Conservation (phyloP, 495 filamentous ascomycete genomes). For the Lophiostoma macrostomum region DNA sequence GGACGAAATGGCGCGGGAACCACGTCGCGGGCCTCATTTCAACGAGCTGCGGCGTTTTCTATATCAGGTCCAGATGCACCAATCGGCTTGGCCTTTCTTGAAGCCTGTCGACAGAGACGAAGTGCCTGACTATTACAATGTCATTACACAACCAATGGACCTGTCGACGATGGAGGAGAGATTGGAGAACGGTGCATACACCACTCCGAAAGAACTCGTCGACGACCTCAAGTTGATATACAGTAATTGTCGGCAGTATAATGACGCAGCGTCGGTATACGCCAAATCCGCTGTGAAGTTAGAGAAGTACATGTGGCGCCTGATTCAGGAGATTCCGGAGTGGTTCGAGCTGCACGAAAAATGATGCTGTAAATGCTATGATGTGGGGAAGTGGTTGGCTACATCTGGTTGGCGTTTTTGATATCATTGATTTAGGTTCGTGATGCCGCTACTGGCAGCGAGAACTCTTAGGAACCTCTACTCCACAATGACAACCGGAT, state of each 20-base stretch:
- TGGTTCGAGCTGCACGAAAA: conserved; percentile 50
- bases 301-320: conserved; percentile 91
- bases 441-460: too few relatives aligned
- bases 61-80: conserved; percentile 88
- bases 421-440: too few relatives aligned
- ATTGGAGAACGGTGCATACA: conserved; percentile 85
- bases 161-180: conserved; percentile 89
- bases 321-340: conserved; percentile 87
- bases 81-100: conserved; percentile 83
- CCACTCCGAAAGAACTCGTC: conserved; percentile 85
- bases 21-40: conserved; percentile 90
- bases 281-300: conserved; percentile 91
- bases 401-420: too few relatives aligned
- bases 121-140: conserved; percentile 91
- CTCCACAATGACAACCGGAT: too few relatives aligned
- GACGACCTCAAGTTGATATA: conserved; percentile 84
- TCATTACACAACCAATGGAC: conserved; percentile 96
- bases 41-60: conserved; percentile 87
- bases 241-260: conserved; percentile 89
- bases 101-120: conserved; percentile 89
- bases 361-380: too few relatives aligned
- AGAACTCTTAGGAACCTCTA: too few relatives aligned
- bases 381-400: too few relatives aligned
- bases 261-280: conserved; percentile 89
- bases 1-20: conserved; percentile 89